Base-by-base conservation (phyloP, 352 stramenopile species). In the Phytopythium boreale region DNA sequence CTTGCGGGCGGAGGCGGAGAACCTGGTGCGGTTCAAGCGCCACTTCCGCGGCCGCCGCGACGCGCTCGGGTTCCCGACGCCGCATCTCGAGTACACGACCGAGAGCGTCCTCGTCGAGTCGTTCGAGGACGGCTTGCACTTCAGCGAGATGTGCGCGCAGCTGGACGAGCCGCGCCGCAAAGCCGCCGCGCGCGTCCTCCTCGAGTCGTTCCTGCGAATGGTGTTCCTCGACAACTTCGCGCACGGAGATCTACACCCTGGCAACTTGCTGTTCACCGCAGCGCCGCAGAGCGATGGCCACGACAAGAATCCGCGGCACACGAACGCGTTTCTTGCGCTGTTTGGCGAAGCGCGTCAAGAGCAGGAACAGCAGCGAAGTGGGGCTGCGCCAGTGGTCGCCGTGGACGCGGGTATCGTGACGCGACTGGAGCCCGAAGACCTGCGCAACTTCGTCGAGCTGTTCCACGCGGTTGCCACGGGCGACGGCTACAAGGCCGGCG, bases 181-280 rank as follows among this genome's bases (percentile, higher is more conserved):
- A 62, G 77, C 73, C 2, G 75, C 96, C 4, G 89, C 85, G 11
- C 82, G 72, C 1, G 77, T 96, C 22, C 85, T 94, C n/a, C 72
- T 97, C 2, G 84, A 96, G 66, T 76, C 87, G 11, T 97, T 95
- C 65, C 68, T 97, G 17, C 87, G 91, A 44, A 99, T 99, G 96
- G 91, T 98, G 0, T 98, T 99, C 53, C 74, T 97, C 11, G 90
- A 99, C 70, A 98, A 98, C 63, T 99, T 98, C 73, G 86, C 94
- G 15, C 91, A 98, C 58, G 88, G 88, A 41, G 92, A 98, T 69
- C 67, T 98, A n/a, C 93, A 98, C 67, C 91, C 91, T 50, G 93
- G 93, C 39, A 98, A 97, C 66, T 72, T 97, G 60, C 75, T 97
- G 27, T 90, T 94, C 36, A 51, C 49, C 4, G 22, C n/a, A 19